These are phyloP conservation scores for Lyophyllum semitale DNA, from an alignment of 768 basidiomycete species.

Conservation along the genomic window DNA sequence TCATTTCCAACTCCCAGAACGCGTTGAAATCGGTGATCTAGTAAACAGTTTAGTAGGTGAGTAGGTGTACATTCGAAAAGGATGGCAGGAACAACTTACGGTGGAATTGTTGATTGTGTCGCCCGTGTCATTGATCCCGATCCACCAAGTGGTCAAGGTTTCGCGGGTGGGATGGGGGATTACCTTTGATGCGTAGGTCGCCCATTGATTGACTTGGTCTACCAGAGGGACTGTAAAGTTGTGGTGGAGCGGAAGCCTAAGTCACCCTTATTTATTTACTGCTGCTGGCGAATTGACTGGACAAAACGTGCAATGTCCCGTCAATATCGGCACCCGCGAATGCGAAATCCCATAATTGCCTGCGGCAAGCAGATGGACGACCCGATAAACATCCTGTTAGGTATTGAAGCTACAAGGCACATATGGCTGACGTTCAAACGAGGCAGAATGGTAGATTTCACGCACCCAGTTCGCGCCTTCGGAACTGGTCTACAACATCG, in stretches of 20 bases:
- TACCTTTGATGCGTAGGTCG: constrained; percentile 40
- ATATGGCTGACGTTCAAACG: neutral
- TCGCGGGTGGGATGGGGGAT: constrained; percentile 43
- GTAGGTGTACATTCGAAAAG: too few relatives aligned
- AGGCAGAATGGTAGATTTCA: neutral
- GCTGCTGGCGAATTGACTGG: neutral
- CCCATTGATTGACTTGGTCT: constrained; percentile 53
- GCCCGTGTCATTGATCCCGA: constrained; percentile 60
- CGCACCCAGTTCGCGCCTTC: constrained; percentile 55
- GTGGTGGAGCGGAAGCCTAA: constrained; percentile 49
- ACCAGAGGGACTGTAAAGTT: constrained; percentile 48
- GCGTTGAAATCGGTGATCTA: constrained; percentile 49
- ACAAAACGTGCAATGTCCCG: constrained; percentile 30
- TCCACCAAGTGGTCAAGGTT: constrained; percentile 58
- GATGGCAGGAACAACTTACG: constrained; percentile 15
- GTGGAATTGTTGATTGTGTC: constrained; percentile 45
- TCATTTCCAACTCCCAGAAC: constrained; percentile 54
- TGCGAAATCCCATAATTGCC: constrained; percentile 57
- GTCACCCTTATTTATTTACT: neutral
- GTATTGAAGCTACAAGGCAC: constrained; percentile 43
- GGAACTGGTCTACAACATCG: constrained; percentile 45
- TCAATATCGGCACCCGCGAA: constrained; percentile 56
- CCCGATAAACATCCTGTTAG: constrained; percentile 53
- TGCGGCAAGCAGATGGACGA: constrained; percentile 40
- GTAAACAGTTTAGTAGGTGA: neutral